Base-by-base conservation (phyloP, 192 early-diverging fungal species). In the Spizellomyces sp. region DNA sequence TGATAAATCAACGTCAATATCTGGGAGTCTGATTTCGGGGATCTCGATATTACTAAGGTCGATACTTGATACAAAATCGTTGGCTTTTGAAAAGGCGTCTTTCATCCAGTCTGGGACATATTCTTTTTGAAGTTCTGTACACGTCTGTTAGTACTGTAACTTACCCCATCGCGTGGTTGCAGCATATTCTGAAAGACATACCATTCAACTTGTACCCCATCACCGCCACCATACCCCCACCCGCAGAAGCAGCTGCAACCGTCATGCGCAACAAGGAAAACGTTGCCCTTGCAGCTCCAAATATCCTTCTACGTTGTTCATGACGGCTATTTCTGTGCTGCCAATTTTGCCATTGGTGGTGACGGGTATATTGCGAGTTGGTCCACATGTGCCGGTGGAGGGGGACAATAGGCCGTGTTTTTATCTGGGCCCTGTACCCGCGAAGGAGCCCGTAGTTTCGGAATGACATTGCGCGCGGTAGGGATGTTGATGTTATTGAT, bases 221-320 rank as follows among this genome's bases (percentile, higher is more conserved):
- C 62, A 88, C 82, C 14, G 87, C 83, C 8, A 84, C 76, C 54
- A 81, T 84, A 19, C 88, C 88, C 42, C 82, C 81, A 5, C 85
- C 84, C 10, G 84, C 84, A 0, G 85, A 88, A 9, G 83, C 81
- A 5, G 84, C 81, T 27, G 84, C 79, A 4, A 88, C 68, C 14
- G 90, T 89, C 8, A 93, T 45, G 10, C 87, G 75, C 27, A 91
- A 60, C 12, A 76, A 21, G 9, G 68, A 59, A 8, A 69, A 22
- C 17, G 48, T 67, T 17, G 69, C 56, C n/a, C 61, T 47, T 7
- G 65, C 44, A 9, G 50, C 22, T 36, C 58, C 66, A 19, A 62
- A 75, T 17, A 74, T 15, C 42, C 14, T 17, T 60, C 58, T 57
- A 0, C 72, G 64, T 36, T 66, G 71, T 36, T 67, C 48, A 14